Conservation (phyloP, 176 grass and related monocot species). For the Eleusine coracana region DNA sequence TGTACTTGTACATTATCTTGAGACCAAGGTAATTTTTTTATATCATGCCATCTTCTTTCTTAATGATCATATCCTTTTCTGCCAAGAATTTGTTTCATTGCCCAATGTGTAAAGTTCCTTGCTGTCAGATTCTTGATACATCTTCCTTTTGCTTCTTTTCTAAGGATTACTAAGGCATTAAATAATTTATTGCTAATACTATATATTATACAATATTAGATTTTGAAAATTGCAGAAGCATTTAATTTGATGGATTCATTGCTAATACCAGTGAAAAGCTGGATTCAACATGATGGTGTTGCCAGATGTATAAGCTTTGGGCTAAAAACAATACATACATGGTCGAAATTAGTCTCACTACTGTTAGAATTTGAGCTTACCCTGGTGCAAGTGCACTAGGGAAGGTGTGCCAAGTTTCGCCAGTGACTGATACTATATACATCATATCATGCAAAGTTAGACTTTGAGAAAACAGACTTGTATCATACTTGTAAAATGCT, state of each 20-base stretch:
- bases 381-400: no score
- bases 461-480: no score
- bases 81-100: not conserved
- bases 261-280: not conserved
- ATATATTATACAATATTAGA: not conserved
- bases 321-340: no score
- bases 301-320: no score
- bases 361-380: no score
- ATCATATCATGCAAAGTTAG: not conserved
- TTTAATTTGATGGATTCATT: not conserved
- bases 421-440: no score
- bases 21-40: constrained; percentile 58
- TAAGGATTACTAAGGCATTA: not conserved
- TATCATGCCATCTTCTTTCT: not conserved
- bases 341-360: no score
- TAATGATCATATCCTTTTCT: constrained; percentile 18
- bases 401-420: no score
- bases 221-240: not conserved
- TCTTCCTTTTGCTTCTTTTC: not conserved
- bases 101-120: not conserved
- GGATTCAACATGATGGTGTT: no score
- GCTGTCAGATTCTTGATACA: not conserved
- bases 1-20: constrained; percentile 76
- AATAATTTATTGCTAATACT: not conserved
- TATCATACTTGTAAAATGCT: no score